Evolutionary conservation across 2,329 filamentous ascomycete species (phyloP), one percentile per base, ranked within the genome.

Genomic region (Aspergillus sp.): DNA sequence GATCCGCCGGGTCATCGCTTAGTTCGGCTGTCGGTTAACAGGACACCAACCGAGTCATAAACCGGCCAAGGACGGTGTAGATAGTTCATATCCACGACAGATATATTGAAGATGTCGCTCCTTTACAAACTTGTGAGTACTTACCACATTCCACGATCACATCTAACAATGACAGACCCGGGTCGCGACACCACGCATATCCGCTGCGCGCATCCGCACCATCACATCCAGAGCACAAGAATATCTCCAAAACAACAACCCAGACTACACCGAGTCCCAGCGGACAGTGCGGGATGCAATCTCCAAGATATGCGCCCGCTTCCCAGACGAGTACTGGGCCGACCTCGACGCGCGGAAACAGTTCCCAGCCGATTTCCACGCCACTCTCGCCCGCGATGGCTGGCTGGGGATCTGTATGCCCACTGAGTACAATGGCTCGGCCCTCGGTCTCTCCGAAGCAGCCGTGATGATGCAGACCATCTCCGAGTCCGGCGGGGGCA

Each of bases 391-490:
- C 13, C 61, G 68, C 51, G 70, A 74, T 53, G 77, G 78, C 4
- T 80, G 77, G 76, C 67, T 80, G 4, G 77, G 78, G 0, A 78
- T 80, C 37, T 78, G 75, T 55, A 73, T 79, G 69, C 78, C 78
- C 1, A 61, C 69, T 4, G 66, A 70, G 41, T 77, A 76, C 59
- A 77, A 77, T 0, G 78, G 77, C 0, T 73, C 74, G 1, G 75
- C 74, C 33, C 64, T 80, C 1, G 78, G 78, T 0, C 72, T 75
- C 45, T 67, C 74, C 3, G 77, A 80, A 62, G 78, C 78, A 1
- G 73, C 76, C 0, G 69, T 78, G 3, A 80, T 80, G 78, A 77
- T 80, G 75, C 77, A 79, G 57, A 80, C 77, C 3, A 75, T 80
- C 17, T 72, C 77, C 2, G 78, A 80, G 63, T 74, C 69, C 1